phyloP scores from a whole-genome alignment of 805 yeast species.

The Barnettozyma sp. region DNA sequence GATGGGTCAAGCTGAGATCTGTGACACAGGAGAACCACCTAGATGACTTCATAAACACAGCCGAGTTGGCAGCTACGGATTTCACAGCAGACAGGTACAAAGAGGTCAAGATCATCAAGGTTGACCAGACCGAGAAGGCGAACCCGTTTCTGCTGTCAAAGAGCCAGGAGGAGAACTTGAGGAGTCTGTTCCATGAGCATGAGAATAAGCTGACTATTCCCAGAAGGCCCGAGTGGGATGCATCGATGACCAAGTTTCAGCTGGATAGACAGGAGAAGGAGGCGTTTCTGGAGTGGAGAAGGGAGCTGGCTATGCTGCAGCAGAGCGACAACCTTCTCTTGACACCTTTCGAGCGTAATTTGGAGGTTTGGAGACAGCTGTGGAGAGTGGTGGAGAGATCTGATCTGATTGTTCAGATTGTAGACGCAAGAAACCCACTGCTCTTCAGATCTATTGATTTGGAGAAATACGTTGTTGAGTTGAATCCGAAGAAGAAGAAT shows the following conservation, averaged over 20 bases:
- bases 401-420: constrained; percentile 91
- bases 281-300: constrained; percentile 90
- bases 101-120: constrained; percentile 76
- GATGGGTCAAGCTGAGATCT: constrained; percentile 85
- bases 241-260: constrained; percentile 61
- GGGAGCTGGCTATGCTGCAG: constrained; percentile 77
- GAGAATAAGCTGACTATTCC: constrained; percentile 79
- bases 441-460: constrained; percentile 84
- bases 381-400: constrained; percentile 98
- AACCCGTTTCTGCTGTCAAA: constrained; percentile 57
- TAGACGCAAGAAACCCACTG: constrained; percentile 93
- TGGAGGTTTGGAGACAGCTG: constrained; percentile 96
- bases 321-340: constrained; percentile 78
- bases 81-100: constrained; percentile 86
- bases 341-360: constrained; percentile 94
- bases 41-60: constrained; percentile 92
- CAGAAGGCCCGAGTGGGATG: constrained; percentile 84
- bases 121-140: constrained; percentile 41
- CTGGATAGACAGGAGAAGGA: constrained; percentile 84
- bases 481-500: constrained; percentile 70
- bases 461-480: constrained; percentile 73
- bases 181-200: constrained; percentile 57
- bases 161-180: constrained; percentile 57
- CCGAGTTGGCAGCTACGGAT: constrained; percentile 93
- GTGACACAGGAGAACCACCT: constrained; percentile 91